Conservation (phyloP, 192 early-diverging fungal species). For the Backusella australiensis region DNA sequence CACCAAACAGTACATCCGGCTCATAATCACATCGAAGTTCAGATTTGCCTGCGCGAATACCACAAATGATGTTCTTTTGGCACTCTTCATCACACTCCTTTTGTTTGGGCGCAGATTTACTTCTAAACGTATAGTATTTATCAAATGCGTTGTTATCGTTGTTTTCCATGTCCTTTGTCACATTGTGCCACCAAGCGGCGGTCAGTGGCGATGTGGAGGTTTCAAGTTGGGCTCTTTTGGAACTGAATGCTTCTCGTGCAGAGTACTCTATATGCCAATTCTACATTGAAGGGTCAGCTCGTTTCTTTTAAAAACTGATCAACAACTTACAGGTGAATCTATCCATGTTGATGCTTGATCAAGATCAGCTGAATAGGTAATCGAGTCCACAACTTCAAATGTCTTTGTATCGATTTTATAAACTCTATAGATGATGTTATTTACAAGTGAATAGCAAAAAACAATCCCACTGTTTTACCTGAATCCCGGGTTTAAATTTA, state of each 20-base stretch:
- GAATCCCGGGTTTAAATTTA: constrained; percentile 52
- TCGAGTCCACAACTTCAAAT: constrained; percentile 52
- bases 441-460: too few relatives aligned
- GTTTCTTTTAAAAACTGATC: background rate
- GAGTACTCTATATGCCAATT: constrained; percentile 58
- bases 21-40: constrained; percentile 39
- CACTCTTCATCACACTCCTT: constrained; percentile 28
- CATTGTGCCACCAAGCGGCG: constrained; percentile 53
- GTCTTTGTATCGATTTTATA: constrained; percentile 54
- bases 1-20: constrained; percentile 14
- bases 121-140: constrained; percentile 40
- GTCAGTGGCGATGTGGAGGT: constrained; percentile 29
- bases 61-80: constrained; percentile 25
- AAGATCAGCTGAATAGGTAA: constrained; percentile 53
- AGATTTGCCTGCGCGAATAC: constrained; percentile 36
- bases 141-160: constrained; percentile 34
- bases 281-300: background rate
- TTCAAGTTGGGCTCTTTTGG: constrained; percentile 19
- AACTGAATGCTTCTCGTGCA: constrained; percentile 40
- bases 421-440: constrained; percentile 23
- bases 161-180: constrained; percentile 43
- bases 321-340: constrained; percentile 27
- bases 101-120: constrained; percentile 33
- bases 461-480: constrained; percentile 23
- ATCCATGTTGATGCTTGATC: constrained; percentile 41